Evolutionary conservation across 768 basidiomycete genomes (phyloP), one percentile per base, ranked within the genome.

Genomic region (Artomyces pyxidatus): DNA sequence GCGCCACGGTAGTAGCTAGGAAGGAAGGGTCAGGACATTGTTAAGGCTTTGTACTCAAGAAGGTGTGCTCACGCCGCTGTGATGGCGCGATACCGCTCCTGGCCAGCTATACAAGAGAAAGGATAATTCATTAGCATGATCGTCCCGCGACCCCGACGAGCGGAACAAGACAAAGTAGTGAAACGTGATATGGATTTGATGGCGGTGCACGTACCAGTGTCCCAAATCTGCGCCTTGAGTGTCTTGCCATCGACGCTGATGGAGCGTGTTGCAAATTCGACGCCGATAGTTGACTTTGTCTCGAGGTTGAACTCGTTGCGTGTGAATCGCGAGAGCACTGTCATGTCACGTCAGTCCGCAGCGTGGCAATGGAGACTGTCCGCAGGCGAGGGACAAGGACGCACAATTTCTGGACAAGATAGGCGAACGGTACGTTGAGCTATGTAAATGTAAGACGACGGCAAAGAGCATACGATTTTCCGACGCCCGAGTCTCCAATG

Each of bases 291-390:
- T 53, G 95, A 98, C 74, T 98, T 97, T 38, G 93, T 92, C 64
- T 98, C 96, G 58, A 95, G 78, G 74, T 94, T 96, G 82, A 99
- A 99, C 70, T 98, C 94, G 64, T 97, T 97, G 59, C 94, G 85
- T 58, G 96, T 99, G 81, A 99, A 99, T 63, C 96, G 92, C 71
- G 93, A 95, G 66, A 99, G 93, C 70, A 99, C 96, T 99, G 65
- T 28, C 35, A 41, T 42, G 19, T 30, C 25, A 8, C 35, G 41
- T 38, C 7, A 21, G 23, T 37, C 28, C 10, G 26, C 25, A 19
- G 44, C 38, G 23, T 27, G 23, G 26, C 10, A 27, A 17, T 25
- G 27, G 26, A 16, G 25, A 44, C 12, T 14, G 17, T n/a, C 26
- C n/a, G 25, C 19, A 26, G 37, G 26, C 27, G 29, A 14, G 35